Percentiles rank a stretch among this genome's conserved stretches.
These are phyloP conservation scores for Cyclotella kingstonii DNA, from an alignment of 108 stramenopile species.

Conservation along the genomic window DNA sequence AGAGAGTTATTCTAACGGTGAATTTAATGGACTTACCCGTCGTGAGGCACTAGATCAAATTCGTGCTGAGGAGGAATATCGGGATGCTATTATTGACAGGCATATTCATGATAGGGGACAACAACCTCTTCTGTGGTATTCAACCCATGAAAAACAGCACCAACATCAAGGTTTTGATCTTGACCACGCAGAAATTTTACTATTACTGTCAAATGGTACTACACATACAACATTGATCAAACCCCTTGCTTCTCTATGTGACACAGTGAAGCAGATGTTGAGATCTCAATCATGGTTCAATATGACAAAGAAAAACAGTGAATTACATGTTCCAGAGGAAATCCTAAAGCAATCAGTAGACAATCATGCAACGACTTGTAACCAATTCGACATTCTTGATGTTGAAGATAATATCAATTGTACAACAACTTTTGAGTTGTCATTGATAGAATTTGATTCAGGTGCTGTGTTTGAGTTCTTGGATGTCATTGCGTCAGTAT, in stretches of 20 bases:
- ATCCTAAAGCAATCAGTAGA: background rate
- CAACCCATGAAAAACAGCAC: background rate
- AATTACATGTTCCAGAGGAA: background rate
- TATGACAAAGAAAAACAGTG: background rate
- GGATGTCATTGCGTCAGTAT: slow-evolving; percentile 8
- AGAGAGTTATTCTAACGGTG: slow-evolving; percentile 14
- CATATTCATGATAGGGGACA: background rate
- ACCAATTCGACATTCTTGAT: no score
- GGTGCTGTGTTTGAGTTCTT: slow-evolving; percentile 23
- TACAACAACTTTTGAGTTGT: slow-evolving; percentile 32
- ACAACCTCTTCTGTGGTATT: background rate
- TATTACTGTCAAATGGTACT: slow-evolving; percentile 16
- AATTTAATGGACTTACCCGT: slow-evolving; percentile 42
- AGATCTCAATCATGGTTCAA: slow-evolving; percentile 22
- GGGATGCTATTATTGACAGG: slow-evolving; percentile 21
- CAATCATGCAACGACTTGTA: no score
- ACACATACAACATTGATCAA: slow-evolving; percentile 15
- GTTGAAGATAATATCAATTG: background rate
- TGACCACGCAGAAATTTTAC: slow-evolving; percentile 15
- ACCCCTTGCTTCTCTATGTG: slow-evolving; percentile 38
- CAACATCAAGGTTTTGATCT: slow-evolving; percentile 1
- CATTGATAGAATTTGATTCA: slow-evolving; percentile 37
- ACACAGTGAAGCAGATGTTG: slow-evolving; percentile 37
- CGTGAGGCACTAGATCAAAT: slow-evolving; percentile 24
- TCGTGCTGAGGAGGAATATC: slow-evolving; percentile 25